phyloP scores from a whole-genome alignment of 441 rosid species.

The Eutrema salsugineum region DNA sequence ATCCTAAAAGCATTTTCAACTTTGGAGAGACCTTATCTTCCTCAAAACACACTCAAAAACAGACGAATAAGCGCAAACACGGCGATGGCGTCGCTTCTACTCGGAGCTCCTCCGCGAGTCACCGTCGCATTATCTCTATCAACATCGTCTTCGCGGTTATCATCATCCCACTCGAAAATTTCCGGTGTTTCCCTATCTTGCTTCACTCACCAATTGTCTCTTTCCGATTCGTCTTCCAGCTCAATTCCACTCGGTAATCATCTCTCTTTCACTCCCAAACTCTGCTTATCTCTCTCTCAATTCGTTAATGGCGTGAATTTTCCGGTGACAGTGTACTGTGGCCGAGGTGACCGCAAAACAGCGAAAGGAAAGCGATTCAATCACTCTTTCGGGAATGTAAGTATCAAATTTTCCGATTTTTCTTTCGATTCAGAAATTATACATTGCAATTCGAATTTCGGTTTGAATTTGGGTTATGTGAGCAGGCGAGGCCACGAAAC shows the following conservation, averaged over 20 bases:
- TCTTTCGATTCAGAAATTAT: neutral
- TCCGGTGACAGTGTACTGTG: constrained; percentile 56
- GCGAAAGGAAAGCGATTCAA: constrained; percentile 81
- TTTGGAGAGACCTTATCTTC: constrained; percentile 21
- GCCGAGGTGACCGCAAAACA: constrained; percentile 80
- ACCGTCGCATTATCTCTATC: constrained; percentile 23
- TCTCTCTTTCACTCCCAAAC: neutral
- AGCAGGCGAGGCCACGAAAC: constrained; percentile 77
- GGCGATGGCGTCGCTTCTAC: constrained; percentile 51
- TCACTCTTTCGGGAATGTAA: constrained; percentile 82
- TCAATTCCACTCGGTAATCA: constrained; percentile 42
- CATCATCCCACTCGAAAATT: constrained; percentile 54
- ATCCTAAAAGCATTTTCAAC: neutral
- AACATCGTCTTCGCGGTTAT: constrained; percentile 27
- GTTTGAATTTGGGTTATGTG: neutral
- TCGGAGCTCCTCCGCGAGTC: constrained; percentile 43
- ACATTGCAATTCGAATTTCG: neutral
- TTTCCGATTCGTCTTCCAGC: constrained; percentile 33
- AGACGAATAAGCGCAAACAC: neutral
- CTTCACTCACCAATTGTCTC: constrained; percentile 36
- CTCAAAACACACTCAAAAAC: neutral
- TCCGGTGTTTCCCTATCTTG: constrained; percentile 37
- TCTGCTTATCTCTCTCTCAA: neutral
- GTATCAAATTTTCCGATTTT: neutral
- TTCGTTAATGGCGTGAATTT: neutral